These are phyloP conservation scores for Candida chauliodis DNA, from an alignment of 805 yeast species.

Conservation along the genomic window DNA sequence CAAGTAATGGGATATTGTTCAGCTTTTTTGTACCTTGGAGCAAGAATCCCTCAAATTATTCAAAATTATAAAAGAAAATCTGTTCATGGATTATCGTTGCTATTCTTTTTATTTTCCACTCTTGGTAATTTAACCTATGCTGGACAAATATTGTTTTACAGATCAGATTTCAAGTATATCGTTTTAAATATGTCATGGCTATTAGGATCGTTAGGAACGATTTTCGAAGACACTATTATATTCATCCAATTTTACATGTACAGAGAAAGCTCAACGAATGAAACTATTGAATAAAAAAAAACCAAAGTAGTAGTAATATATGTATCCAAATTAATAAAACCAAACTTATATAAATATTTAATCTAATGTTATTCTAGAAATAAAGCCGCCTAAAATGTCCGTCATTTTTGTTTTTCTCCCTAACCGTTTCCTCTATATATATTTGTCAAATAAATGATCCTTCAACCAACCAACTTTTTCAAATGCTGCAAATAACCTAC, in stretches of 20 bases:
- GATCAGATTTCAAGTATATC: conserved; percentile 60
- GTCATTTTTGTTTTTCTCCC: background rate
- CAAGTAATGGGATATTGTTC: conserved; percentile 69
- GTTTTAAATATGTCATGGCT: conserved; percentile 70
- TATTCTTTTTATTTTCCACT: conserved; percentile 71
- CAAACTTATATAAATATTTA: background rate
- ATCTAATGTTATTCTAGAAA: conserved; percentile 1
- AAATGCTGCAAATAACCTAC: conserved; percentile 83
- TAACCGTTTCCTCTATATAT: conserved; percentile 6
- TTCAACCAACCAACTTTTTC: conserved; percentile 91
- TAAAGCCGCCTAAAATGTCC: conserved; percentile 4
- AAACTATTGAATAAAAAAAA: conserved; percentile 1
- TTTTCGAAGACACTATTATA: conserved; percentile 64
- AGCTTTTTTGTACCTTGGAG: conserved; percentile 66
- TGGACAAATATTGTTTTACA: conserved; percentile 62
- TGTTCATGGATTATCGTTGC: conserved; percentile 80
- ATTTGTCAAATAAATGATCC: conserved; percentile 60
- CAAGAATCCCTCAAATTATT: conserved; percentile 78
- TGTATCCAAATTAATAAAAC: conserved; percentile 1
- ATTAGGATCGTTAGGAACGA: conserved; percentile 74
- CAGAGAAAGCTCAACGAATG: conserved; percentile 20
- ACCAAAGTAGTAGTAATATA: background rate
- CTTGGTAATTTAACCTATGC: conserved; percentile 77
- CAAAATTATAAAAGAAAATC: conserved; percentile 78
- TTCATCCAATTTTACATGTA: conserved; percentile 67